Percentiles rank a stretch among this genome's conserved stretches.
These are phyloP conservation scores for Suillus tomentosus DNA, from an alignment of 768 basidiomycete genomes.

Conservation along the genomic window DNA sequence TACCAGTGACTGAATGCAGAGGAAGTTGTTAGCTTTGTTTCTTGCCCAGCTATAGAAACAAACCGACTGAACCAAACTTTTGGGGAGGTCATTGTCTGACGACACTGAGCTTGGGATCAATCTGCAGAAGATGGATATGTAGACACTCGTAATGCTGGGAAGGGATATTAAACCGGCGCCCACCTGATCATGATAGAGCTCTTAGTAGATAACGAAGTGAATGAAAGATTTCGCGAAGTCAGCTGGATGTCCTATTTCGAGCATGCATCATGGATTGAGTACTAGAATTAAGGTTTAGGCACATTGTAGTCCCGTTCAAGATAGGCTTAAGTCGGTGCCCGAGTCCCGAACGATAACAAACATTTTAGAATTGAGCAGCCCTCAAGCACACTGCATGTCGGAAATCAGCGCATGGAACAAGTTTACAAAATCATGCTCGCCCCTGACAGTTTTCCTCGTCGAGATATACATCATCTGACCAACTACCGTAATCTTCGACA, in stretches of 20 bases:
- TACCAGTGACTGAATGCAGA: conserved; percentile 40
- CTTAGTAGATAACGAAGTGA: not conserved
- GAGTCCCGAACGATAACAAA: not conserved
- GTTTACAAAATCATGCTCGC: conserved; percentile 3
- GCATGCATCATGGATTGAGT: no score
- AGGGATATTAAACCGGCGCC: not conserved
- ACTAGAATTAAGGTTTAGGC: no score
- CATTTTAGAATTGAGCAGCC: not conserved
- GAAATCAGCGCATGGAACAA: not conserved
- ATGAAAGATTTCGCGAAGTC: no score
- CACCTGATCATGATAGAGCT: not conserved
- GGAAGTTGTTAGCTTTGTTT: not conserved
- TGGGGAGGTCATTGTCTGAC: conserved; percentile 10
- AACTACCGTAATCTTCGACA: conserved; percentile 28
- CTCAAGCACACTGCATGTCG: not conserved
- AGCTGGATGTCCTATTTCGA: no score
- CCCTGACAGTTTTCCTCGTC: conserved; percentile 3
- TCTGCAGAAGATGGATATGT: not conserved
- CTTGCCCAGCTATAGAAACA: not conserved
- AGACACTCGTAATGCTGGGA: not conserved
- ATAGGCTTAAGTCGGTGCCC: no score
- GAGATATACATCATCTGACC: conserved; percentile 31
- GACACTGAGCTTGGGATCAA: not conserved
- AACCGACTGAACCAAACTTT: conserved; percentile 29
- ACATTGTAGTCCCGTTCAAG: no score